A percentile compares a stretch with the other conserved stretches of the same genome.
Evolutionary conservation across 257 asterid species (phyloP).

Genomic region (Schizonepeta tenuifolia): DNA sequence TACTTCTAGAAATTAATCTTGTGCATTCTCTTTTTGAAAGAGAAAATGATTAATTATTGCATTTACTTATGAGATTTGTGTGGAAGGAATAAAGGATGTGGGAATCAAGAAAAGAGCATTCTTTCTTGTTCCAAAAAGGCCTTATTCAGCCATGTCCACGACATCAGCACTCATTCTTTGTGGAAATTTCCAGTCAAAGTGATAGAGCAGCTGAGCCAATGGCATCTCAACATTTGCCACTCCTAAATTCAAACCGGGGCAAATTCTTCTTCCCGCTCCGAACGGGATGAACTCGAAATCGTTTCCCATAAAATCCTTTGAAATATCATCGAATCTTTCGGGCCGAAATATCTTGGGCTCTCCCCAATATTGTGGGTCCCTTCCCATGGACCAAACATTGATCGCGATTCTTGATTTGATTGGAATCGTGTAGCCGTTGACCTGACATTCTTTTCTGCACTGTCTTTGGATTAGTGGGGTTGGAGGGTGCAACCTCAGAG

Average conservation of each 20-base stretch:
- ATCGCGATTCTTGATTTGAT: constrained; percentile 24
- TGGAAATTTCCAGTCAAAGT: constrained; percentile 42
- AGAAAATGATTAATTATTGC: no score
- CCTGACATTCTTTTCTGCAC: not conserved
- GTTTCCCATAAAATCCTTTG: constrained; percentile 30
- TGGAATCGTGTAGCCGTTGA: constrained; percentile 24
- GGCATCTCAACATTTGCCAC: constrained; percentile 30
- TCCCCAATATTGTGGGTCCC: not conserved
- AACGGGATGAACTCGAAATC: constrained; percentile 40
- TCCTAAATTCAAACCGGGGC: constrained; percentile 35
- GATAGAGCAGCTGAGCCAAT: constrained; percentile 36
- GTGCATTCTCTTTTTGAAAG: no score
- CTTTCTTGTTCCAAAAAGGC: not conserved
- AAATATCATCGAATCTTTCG: constrained; percentile 34
- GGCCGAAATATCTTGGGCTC: constrained; percentile 35
- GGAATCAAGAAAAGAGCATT: no score
- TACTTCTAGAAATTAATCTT: no score
- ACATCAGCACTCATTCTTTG: constrained; percentile 9
- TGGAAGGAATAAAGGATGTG: no score
- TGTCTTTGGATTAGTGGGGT: constrained; percentile 37
- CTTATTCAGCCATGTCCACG: constrained; percentile 38
- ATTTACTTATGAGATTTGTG: no score
- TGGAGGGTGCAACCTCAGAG: constrained; percentile 47
- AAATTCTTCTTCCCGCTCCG: constrained; percentile 43
- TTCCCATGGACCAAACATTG: constrained; percentile 39